Evolutionary conservation across 2,329 filamentous ascomycete species (phyloP).

Genomic region (Colletotrichum cereale): DNA sequence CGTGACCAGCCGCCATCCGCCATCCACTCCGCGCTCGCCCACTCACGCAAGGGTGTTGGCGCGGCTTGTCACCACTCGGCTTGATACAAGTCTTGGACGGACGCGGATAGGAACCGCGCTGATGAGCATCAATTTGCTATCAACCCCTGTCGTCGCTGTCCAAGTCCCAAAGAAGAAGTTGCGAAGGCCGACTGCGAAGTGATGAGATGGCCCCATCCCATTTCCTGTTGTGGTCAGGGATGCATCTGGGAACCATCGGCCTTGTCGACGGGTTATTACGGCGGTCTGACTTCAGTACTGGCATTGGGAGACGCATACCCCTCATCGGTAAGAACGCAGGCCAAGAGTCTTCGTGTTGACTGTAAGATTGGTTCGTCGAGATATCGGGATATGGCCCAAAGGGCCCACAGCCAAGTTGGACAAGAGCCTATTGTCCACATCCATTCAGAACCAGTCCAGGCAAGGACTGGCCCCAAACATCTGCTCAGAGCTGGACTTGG

Average conservation of each 20-base stretch:
- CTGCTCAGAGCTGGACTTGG: not conserved
- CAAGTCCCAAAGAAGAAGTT: slow-evolving; percentile 20
- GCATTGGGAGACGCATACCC: slow-evolving; percentile 4
- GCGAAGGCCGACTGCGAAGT: slow-evolving; percentile 2
- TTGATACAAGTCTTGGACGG: slow-evolving; percentile 6
- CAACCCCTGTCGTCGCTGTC: slow-evolving; percentile 16
- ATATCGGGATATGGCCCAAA: not conserved
- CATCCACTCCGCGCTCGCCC: not conserved
- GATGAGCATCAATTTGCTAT: not conserved
- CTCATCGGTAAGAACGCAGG: slow-evolving; percentile 6
- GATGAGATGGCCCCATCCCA: slow-evolving; percentile 26
- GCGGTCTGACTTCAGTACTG: not conserved
- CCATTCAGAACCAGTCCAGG: not conserved
- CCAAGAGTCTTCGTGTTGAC: slow-evolving; percentile 1
- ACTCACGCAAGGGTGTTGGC: slow-evolving; percentile 18
- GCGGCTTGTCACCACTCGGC: slow-evolving; percentile 8
- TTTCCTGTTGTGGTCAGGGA: slow-evolving; percentile 13
- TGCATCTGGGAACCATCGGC: not conserved
- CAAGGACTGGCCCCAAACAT: not conserved
- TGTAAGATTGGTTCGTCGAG: not conserved
- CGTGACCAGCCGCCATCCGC: slow-evolving; percentile 17
- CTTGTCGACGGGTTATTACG: not conserved
- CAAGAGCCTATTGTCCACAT: not conserved
- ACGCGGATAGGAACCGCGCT: not conserved
- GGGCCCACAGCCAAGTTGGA: not conserved